phyloP scores from a whole-genome alignment of 1,284 basidiomycete genomes.

The Moniliella sp. region DNA sequence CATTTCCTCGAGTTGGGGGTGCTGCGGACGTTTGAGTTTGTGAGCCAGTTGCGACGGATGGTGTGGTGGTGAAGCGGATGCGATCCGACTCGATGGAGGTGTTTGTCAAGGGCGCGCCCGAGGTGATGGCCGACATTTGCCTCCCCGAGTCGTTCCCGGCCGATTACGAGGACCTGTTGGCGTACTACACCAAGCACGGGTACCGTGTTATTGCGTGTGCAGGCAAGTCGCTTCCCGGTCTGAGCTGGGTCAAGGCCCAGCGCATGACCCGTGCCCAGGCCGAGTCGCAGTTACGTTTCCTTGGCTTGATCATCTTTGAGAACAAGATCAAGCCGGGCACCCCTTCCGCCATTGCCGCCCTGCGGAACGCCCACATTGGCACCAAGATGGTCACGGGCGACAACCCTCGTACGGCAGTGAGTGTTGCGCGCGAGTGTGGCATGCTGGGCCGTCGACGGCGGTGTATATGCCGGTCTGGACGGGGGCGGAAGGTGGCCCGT shows the following conservation, averaged over 20 bases:
- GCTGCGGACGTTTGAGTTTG: slow-evolving; percentile 87
- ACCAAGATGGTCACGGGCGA: slow-evolving; percentile 98
- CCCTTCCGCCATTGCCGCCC: slow-evolving; percentile 65
- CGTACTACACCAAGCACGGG: slow-evolving; percentile 88
- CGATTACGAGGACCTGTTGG: slow-evolving; percentile 86
- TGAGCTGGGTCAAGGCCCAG: slow-evolving; percentile 94
- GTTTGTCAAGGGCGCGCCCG: slow-evolving; percentile 93
- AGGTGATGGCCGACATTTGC: slow-evolving; percentile 84
- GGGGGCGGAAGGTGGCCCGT: slow-evolving; percentile 44
- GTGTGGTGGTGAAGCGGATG: slow-evolving; percentile 82
- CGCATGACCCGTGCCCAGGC: slow-evolving; percentile 87
- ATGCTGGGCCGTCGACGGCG: slow-evolving; percentile 65
- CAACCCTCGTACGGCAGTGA: slow-evolving; percentile 85
- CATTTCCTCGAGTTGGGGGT: slow-evolving; percentile 84
- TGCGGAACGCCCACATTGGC: slow-evolving; percentile 70
- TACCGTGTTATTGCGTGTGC: slow-evolving; percentile 96
- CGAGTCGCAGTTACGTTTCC: slow-evolving; percentile 69
- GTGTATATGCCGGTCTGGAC: slow-evolving; percentile 68
- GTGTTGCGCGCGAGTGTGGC: slow-evolving; percentile 81
- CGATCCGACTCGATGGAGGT: slow-evolving; percentile 88
- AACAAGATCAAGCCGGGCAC: slow-evolving; percentile 93
- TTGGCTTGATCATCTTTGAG: slow-evolving; percentile 92
- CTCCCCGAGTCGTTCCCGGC: slow-evolving; percentile 42
- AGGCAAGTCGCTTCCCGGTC: slow-evolving; percentile 73
- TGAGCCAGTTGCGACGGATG: slow-evolving; percentile 78